phyloP scores from a whole-genome alignment of 805 yeast genomes.

The Wickerhamomyces hampshirensis region DNA sequence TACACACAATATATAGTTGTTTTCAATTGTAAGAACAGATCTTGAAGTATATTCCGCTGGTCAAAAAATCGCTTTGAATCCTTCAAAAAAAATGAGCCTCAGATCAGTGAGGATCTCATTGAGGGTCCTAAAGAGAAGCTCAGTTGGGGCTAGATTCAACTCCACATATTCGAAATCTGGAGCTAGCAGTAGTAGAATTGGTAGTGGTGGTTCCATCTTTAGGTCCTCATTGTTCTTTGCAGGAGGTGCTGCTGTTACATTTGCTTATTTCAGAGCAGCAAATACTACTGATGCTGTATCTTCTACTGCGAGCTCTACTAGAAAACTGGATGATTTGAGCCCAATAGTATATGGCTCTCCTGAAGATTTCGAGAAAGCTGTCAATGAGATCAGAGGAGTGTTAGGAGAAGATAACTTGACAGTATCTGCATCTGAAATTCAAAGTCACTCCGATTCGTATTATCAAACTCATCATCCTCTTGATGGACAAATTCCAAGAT shows the following conservation, averaged over 20 bases:
- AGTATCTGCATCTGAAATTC: constrained; percentile 35
- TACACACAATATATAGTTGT: too few species aligned
- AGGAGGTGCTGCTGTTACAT: constrained; percentile 15
- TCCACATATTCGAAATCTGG: background rate
- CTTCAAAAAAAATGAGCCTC: too few species aligned
- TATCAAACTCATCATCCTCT: constrained; percentile 60
- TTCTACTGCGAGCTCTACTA: constrained; percentile 26
- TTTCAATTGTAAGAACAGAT: too few species aligned
- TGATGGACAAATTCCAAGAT: constrained; percentile 52
- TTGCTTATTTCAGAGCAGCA: constrained; percentile 4
- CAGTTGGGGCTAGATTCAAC: constrained; percentile 3
- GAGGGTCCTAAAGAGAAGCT: too few species aligned
- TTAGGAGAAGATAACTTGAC: constrained; percentile 34
- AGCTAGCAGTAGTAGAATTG: too few species aligned
- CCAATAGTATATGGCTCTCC: constrained; percentile 39
- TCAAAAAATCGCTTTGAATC: too few species aligned
- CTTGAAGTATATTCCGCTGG: too few species aligned
- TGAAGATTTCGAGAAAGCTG: constrained; percentile 34
- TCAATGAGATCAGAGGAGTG: constrained; percentile 34
- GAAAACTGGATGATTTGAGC: constrained; percentile 29
- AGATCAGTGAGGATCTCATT: too few species aligned
- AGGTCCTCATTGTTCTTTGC: constrained; percentile 11
- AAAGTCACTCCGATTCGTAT: constrained; percentile 54
- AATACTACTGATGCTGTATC: background rate
- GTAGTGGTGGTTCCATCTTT: background rate